A percentile compares a stretch with the other conserved stretches of the same genome.
Conservation (phyloP, 2,329 filamentous ascomycete genomes). For the Amauroascus niger region DNA sequence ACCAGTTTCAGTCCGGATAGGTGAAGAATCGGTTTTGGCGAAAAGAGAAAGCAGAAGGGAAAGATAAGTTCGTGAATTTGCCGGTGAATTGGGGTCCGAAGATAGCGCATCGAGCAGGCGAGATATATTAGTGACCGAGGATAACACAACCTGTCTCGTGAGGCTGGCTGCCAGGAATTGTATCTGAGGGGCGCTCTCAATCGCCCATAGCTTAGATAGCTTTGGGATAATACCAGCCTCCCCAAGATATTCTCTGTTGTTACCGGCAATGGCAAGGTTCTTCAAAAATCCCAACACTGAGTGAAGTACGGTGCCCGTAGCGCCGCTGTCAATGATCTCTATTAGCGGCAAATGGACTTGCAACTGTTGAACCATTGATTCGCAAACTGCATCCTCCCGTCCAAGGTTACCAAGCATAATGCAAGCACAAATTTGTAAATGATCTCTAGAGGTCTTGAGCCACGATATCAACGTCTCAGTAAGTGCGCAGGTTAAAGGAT, state of each 20-base stretch:
- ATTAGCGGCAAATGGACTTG: slow-evolving; percentile 35
- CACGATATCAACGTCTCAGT: slow-evolving; percentile 32
- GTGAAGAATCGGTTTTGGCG: slow-evolving; percentile 34
- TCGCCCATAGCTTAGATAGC: slow-evolving; percentile 32
- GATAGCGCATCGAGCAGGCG: slow-evolving; percentile 29
- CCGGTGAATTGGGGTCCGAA: slow-evolving; percentile 24
- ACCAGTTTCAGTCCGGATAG: slow-evolving; percentile 41
- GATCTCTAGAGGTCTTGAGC: slow-evolving; percentile 33
- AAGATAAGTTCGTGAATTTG: slow-evolving; percentile 30
- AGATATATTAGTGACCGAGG: slow-evolving; percentile 31
- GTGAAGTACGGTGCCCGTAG: slow-evolving; percentile 36
- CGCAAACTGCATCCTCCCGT: slow-evolving; percentile 36
- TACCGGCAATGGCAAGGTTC: slow-evolving; percentile 38
- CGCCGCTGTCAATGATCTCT: slow-evolving; percentile 29
- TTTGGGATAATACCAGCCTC: slow-evolving; percentile 33
- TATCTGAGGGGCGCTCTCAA: slow-evolving; percentile 37
- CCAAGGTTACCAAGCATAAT: slow-evolving; percentile 42
- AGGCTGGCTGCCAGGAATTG: slow-evolving; percentile 38
- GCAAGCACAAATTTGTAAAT: slow-evolving; percentile 39
- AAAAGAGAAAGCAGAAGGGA: slow-evolving; percentile 36
- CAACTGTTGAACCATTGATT: slow-evolving; percentile 32
- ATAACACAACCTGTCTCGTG: slow-evolving; percentile 32
- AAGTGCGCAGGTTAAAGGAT: slow-evolving; percentile 33
- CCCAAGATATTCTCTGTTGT: slow-evolving; percentile 34
- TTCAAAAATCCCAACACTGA: slow-evolving; percentile 40